Percentiles rank a stretch among this genome's conserved stretches.
These are phyloP conservation scores for Macrolepiota albuminosa DNA, from an alignment of 768 basidiomycete species.

Conservation along the genomic window DNA sequence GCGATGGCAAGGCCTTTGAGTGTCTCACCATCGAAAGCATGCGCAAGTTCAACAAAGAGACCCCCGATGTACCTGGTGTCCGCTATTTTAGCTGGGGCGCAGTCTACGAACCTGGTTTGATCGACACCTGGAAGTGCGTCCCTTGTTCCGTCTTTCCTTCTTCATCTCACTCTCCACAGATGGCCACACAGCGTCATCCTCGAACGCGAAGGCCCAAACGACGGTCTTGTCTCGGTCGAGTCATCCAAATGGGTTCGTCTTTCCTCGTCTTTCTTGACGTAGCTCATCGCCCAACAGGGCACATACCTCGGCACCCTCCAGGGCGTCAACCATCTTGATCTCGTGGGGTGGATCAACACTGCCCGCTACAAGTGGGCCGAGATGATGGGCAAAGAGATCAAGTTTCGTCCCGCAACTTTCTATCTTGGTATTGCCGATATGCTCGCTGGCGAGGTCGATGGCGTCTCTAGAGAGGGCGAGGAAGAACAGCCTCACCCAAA, in stretches of 20 bases:
- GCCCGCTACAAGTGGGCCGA: slow-evolving; percentile 87
- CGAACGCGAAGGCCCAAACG: slow-evolving; percentile 88
- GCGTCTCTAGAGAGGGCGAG: slow-evolving; percentile 25
- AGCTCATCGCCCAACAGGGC: slow-evolving; percentile 43
- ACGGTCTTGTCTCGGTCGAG: slow-evolving; percentile 86
- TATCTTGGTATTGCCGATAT: slow-evolving; percentile 81
- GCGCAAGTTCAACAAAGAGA: slow-evolving; percentile 83
- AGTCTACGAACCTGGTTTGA: slow-evolving; percentile 77
- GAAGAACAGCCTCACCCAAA: background rate
- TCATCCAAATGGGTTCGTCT: slow-evolving; percentile 76
- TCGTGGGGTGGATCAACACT: slow-evolving; percentile 92
- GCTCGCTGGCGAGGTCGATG: slow-evolving; percentile 74
- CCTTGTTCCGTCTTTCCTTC: slow-evolving; percentile 7
- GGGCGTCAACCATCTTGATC: slow-evolving; percentile 87
- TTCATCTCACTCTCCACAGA: slow-evolving; percentile 17
- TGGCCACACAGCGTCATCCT: slow-evolving; percentile 79
- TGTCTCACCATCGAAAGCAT: slow-evolving; percentile 82
- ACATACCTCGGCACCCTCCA: slow-evolving; percentile 91
- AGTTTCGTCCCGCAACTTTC: slow-evolving; percentile 89
- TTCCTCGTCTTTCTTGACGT: background rate
- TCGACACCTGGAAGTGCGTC: slow-evolving; percentile 80
- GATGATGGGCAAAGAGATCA: slow-evolving; percentile 84
- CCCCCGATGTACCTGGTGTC: slow-evolving; percentile 73
- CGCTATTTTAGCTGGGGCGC: slow-evolving; percentile 97
- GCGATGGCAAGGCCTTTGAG: slow-evolving; percentile 93